Evolutionary conservation across 176 grass and related monocot genomes (phyloP).

Genomic region (Puccinellia tenuiflora): DNA sequence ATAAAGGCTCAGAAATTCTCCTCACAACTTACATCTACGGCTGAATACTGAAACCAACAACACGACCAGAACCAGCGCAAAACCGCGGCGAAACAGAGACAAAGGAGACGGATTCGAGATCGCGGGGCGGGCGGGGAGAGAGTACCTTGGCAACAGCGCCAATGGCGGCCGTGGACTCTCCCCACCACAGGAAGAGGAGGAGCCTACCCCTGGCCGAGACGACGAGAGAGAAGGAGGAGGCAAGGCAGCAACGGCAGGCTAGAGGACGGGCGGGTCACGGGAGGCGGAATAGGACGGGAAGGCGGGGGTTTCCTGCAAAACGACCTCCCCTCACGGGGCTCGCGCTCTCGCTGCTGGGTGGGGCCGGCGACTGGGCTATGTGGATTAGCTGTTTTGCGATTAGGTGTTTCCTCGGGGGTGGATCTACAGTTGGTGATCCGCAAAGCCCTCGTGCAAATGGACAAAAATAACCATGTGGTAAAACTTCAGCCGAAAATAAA

Average conservation of each 20-base stretch:
- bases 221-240: constrained; percentile 8
- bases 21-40: neutral
- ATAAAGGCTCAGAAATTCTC: neutral
- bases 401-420: too few relatives aligned
- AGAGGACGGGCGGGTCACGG: neutral
- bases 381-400: too few relatives aligned
- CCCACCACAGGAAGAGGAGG: neutral
- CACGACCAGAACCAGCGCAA: neutral
- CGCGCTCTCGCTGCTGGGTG: too few relatives aligned
- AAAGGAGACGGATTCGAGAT: neutral
- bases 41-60: neutral
- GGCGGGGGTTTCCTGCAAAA: too few relatives aligned
- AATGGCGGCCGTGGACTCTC: constrained; percentile 11
- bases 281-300: too few relatives aligned
- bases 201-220: neutral
- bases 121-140: neutral
- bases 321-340: too few relatives aligned
- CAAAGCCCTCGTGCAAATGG: too few relatives aligned
- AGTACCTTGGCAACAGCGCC: neutral
- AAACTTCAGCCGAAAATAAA: too few relatives aligned
- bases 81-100: too few relatives aligned
- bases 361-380: too few relatives aligned
- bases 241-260: neutral
- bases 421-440: too few relatives aligned
- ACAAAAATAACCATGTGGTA: too few relatives aligned